Percentiles rank a stretch among this genome's conserved stretches.
Conservation (phyloP, 1,284 basidiomycete species). For the Hemileia vastatrix region DNA sequence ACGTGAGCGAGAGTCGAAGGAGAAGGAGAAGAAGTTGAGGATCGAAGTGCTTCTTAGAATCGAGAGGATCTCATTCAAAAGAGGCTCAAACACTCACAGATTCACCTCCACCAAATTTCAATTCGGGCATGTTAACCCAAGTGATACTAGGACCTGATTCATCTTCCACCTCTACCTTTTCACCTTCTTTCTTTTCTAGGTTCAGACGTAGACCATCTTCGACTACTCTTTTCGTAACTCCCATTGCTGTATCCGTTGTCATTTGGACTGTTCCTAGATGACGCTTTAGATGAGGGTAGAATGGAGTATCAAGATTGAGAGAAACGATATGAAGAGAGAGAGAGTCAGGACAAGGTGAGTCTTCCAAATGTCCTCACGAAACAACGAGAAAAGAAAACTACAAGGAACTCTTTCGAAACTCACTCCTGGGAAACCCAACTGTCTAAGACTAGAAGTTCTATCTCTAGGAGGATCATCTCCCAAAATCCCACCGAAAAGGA, state of each 20-base stretch:
- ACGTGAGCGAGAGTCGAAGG: no score
- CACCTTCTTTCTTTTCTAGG: slow-evolving; percentile 14
- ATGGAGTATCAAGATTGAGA: no score
- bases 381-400: no score
- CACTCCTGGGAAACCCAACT: slow-evolving; percentile 70
- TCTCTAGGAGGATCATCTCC: slow-evolving; percentile 86
- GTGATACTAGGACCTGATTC: slow-evolving; percentile 3
- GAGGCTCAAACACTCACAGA: slow-evolving; percentile 55
- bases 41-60: no score
- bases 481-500: slow-evolving; percentile 46
- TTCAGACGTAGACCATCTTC: slow-evolving; percentile 50
- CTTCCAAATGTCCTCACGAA: no score
- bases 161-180: slow-evolving; percentile 15
- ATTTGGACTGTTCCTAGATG: slow-evolving; percentile 61
- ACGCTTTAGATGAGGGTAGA: slow-evolving; percentile 5
- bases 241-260: slow-evolving; percentile 95
- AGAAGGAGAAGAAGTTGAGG: no score
- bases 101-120: slow-evolving; percentile 68
- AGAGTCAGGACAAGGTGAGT: no score
- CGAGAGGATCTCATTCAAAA: no score
- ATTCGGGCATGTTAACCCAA: slow-evolving; percentile 64
- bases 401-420: slow-evolving; percentile 58
- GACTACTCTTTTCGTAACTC: slow-evolving; percentile 79
- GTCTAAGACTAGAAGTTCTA: slow-evolving; percentile 69
- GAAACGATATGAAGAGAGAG: background rate